Conservation (phyloP, 768 basidiomycete genomes). For the Lentinula boryana region DNA sequence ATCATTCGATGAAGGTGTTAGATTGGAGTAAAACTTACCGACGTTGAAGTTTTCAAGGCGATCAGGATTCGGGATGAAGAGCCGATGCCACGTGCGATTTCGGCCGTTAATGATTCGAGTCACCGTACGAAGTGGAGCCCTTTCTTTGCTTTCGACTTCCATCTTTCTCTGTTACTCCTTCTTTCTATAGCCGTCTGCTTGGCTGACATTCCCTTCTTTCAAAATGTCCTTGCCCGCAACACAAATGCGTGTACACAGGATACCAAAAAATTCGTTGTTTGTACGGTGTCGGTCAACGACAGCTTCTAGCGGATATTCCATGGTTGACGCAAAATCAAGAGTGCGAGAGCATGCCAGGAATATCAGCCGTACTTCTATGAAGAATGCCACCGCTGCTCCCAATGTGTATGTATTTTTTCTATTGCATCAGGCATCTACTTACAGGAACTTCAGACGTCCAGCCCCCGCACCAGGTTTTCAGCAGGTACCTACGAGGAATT, state of each 20-base stretch:
- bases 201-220: slow-evolving; percentile 3
- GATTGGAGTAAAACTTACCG: too few species aligned
- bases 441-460: slow-evolving; percentile 46
- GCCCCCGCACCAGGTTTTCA: slow-evolving; percentile 52
- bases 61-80: background rate
- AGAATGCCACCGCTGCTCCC: slow-evolving; percentile 57
- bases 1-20: too few species aligned
- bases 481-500: slow-evolving; percentile 37
- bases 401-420: slow-evolving; percentile 42
- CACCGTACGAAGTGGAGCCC: background rate
- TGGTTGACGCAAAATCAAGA: slow-evolving; percentile 76
- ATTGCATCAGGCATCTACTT: background rate
- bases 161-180: slow-evolving; percentile 3
- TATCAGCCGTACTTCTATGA: slow-evolving; percentile 62
- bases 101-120: slow-evolving; percentile 5
- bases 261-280: slow-evolving; percentile 28
- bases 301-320: slow-evolving; percentile 35
- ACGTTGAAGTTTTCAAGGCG: too few species aligned
- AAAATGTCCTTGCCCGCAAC: slow-evolving; percentile 38
- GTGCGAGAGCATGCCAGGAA: slow-evolving; percentile 72
- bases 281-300: slow-evolving; percentile 47
- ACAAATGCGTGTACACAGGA: slow-evolving; percentile 36
- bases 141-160: background rate
- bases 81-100: background rate
- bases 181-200: slow-evolving; percentile 7